Evolutionary conservation across 441 rosid genomes (phyloP).

Genomic region (Bocquillonia castaneifolia): DNA sequence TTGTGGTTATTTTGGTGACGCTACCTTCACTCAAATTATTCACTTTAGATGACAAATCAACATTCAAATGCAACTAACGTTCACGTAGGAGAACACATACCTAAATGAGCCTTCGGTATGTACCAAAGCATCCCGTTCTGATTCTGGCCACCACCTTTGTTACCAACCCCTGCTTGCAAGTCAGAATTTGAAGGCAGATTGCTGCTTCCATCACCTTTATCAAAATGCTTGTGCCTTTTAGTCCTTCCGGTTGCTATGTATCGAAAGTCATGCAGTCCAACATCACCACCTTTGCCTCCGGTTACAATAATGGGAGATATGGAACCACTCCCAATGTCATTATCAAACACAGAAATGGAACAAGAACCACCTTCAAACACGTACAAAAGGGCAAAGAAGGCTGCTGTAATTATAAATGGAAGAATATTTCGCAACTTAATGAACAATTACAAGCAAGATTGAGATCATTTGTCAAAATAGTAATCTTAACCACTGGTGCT

Average conservation of each 20-base stretch:
- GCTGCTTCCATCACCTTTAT: conserved; percentile 34
- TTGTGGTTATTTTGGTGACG: conserved; percentile 72
- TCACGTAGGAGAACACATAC: conserved; percentile 30
- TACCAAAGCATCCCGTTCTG: conserved; percentile 93
- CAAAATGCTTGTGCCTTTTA: conserved; percentile 57
- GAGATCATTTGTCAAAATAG: neutral
- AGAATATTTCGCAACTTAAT: conserved; percentile 15
- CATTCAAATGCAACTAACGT: neutral
- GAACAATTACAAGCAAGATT: conserved; percentile 11
- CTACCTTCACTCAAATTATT: conserved; percentile 51
- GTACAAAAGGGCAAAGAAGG: conserved; percentile 6
- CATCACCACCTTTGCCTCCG: conserved; percentile 90
- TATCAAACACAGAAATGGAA: conserved; percentile 83
- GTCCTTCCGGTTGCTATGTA: conserved; percentile 85
- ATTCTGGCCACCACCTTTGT: conserved; percentile 51
- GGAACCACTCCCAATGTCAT: conserved; percentile 84
- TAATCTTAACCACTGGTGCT: neutral
- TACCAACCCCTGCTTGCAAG: conserved; percentile 27
- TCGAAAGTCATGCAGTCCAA: conserved; percentile 91
- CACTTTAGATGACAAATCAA: conserved; percentile 19
- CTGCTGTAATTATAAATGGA: conserved; percentile 1
- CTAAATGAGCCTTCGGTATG: conserved; percentile 94
- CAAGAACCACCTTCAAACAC: conserved; percentile 75
- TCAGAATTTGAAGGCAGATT: conserved; percentile 36
- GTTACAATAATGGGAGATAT: conserved; percentile 87